These are phyloP conservation scores for Cyclotella atomus DNA, from an alignment of 108 stramenopile genomes.

Conservation along the genomic window DNA sequence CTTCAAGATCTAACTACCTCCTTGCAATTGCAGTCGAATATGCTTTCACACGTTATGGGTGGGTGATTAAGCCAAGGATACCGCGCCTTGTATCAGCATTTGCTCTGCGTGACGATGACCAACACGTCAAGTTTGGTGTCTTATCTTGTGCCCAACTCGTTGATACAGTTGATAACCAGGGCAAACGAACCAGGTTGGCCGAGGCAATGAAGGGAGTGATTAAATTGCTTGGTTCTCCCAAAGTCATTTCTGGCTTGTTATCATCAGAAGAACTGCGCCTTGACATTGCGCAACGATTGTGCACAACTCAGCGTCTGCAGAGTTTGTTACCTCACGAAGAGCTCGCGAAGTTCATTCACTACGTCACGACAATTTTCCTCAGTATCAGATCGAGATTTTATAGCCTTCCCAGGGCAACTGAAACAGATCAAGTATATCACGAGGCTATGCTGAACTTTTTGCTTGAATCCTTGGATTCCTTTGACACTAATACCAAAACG, in stretches of 20 bases:
- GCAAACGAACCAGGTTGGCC: conserved; percentile 77
- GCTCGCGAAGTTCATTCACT: conserved; percentile 84
- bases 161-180: conserved; percentile 65
- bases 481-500: conserved; percentile 22
- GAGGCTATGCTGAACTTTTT: conserved; percentile 60
- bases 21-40: conserved; percentile 70
- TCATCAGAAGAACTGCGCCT: conserved; percentile 56
- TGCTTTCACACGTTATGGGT: conserved; percentile 80
- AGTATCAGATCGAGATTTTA: conserved; percentile 71
- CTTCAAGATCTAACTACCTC: neutral
- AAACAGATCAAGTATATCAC: conserved; percentile 55
- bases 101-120: conserved; percentile 60
- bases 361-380: conserved; percentile 76
- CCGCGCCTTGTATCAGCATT: conserved; percentile 71
- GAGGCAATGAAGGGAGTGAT: conserved; percentile 88
- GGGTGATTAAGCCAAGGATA: conserved; percentile 57
- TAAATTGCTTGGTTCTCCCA: conserved; percentile 62
- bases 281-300: conserved; percentile 67
- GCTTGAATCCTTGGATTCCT: conserved; percentile 49
- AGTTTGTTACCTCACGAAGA: conserved; percentile 83
- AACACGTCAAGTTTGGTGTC: conserved; percentile 72
- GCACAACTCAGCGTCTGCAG: conserved; percentile 70
- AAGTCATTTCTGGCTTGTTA: conserved; percentile 65
- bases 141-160: conserved; percentile 68
- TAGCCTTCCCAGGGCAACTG: conserved; percentile 58